Percentiles rank a stretch among this genome's conserved stretches.
Evolutionary conservation across 1,284 basidiomycete genomes (phyloP).

Genomic region (Rhodotorula sp.): DNA sequence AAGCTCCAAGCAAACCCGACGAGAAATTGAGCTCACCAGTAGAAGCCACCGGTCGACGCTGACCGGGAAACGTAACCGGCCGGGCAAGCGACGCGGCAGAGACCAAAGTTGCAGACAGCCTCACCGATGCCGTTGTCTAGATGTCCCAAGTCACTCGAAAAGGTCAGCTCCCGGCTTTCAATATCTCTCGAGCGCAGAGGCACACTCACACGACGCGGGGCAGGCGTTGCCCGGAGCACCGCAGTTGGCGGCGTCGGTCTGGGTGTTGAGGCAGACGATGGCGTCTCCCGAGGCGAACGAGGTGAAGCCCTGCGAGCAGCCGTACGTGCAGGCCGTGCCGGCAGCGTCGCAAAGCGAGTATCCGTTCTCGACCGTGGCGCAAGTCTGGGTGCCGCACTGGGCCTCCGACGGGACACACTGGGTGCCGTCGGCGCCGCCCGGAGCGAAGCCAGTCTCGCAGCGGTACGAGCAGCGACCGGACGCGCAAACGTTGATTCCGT

Average conservation of each 20-base stretch:
- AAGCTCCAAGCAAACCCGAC: background rate
- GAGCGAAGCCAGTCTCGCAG: slow-evolving; percentile 27
- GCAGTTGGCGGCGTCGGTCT: slow-evolving; percentile 19
- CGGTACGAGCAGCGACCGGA: slow-evolving; percentile 27
- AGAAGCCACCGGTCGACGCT: slow-evolving; percentile 17
- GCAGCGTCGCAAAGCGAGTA: slow-evolving; percentile 25
- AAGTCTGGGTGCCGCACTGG: slow-evolving; percentile 14
- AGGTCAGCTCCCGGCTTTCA: background rate
- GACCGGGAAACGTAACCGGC: slow-evolving; percentile 15
- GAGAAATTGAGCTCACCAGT: slow-evolving; percentile 8
- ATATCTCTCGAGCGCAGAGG: no score
- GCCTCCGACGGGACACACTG: slow-evolving; percentile 11
- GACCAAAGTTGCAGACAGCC: slow-evolving; percentile 11
- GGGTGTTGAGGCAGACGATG: slow-evolving; percentile 11
- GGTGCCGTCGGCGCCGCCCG: slow-evolving; percentile 14
- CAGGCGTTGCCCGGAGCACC: slow-evolving; percentile 19
- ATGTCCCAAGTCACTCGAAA: background rate
- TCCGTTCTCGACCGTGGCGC: slow-evolving; percentile 18
- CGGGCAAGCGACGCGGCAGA: slow-evolving; percentile 25
- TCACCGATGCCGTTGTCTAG: slow-evolving; percentile 31
- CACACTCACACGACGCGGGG: slow-evolving; percentile 21
- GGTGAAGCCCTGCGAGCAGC: slow-evolving; percentile 21
- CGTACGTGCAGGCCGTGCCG: slow-evolving; percentile 15
- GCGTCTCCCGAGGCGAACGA: slow-evolving; percentile 9
- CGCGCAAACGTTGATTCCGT: slow-evolving; percentile 23